Percentiles rank a stretch among this genome's conserved stretches.
phyloP scores from a whole-genome alignment of 2,329 filamentous ascomycete species.

The Alternaria ethzedia region DNA sequence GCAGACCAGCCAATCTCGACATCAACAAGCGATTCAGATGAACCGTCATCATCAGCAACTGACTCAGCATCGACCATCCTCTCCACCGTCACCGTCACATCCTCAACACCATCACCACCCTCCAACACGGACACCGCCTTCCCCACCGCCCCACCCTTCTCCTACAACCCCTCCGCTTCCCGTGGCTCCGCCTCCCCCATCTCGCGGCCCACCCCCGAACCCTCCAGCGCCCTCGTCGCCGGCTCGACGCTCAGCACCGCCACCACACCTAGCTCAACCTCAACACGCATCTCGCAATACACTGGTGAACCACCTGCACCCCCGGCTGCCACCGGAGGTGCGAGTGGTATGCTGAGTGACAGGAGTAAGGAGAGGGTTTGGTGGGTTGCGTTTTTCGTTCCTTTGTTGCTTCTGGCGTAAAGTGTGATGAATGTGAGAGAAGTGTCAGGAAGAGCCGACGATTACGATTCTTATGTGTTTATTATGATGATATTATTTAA shows the following conservation, averaged over 20 bases:
- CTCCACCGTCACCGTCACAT: background rate
- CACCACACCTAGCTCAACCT: slow-evolving; percentile 17
- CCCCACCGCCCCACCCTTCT: slow-evolving; percentile 6
- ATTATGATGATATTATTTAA: slow-evolving; percentile 1
- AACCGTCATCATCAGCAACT: background rate
- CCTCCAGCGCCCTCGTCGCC: slow-evolving; percentile 6
- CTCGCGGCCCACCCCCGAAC: slow-evolving; percentile 2
- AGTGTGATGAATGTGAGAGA: background rate
- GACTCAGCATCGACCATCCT: background rate
- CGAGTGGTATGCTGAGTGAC: slow-evolving; percentile 4
- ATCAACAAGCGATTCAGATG: background rate
- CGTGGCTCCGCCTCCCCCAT: slow-evolving; percentile 7
- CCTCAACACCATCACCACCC: background rate
- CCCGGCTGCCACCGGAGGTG: slow-evolving; percentile 33
- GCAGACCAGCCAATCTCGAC: background rate
- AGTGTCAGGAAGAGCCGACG: background rate
- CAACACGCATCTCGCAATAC: slow-evolving; percentile 14
- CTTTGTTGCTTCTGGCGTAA: slow-evolving; percentile 13
- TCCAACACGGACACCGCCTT: background rate
- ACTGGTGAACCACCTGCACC: slow-evolving; percentile 39
- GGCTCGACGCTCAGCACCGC: slow-evolving; percentile 22
- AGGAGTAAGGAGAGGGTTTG: slow-evolving; percentile 35
- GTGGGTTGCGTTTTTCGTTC: slow-evolving; percentile 39
- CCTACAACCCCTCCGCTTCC: slow-evolving; percentile 10
- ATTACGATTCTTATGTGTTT: slow-evolving; percentile 16